These are phyloP conservation scores for Oidiodendron maius DNA, from an alignment of 495 filamentous ascomycete genomes.

Conservation along the genomic window DNA sequence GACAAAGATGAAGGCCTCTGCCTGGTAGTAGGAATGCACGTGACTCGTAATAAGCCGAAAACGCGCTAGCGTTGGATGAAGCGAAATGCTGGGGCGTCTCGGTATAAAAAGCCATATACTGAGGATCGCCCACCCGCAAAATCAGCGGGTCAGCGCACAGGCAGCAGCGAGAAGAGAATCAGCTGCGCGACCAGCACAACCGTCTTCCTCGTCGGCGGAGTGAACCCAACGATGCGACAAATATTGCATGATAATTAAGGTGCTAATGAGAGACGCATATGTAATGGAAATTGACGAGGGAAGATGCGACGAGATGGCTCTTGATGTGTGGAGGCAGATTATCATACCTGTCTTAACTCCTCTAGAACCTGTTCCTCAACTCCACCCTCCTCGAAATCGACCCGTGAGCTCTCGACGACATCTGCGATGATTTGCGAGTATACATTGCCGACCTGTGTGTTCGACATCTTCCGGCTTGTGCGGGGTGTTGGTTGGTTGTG, in stretches of 20 bases:
- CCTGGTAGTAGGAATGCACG: constrained; percentile 17
- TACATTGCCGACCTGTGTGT: constrained; percentile 57
- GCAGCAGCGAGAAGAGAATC: constrained; percentile 5
- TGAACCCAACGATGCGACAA: background rate
- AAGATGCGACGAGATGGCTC: constrained; percentile 1
- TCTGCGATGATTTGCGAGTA: constrained; percentile 90
- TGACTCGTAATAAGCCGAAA: constrained; percentile 20
- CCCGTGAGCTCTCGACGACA: constrained; percentile 78
- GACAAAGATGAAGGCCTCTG: background rate
- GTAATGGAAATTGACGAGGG: background rate
- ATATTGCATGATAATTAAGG: background rate
- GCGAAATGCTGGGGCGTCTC: constrained; percentile 22
- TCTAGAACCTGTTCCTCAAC: constrained; percentile 79
- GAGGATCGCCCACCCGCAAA: constrained; percentile 37
- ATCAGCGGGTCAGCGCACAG: constrained; percentile 9
- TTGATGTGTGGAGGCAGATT: background rate
- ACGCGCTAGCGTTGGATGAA: constrained; percentile 15
- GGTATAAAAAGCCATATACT: constrained; percentile 55
- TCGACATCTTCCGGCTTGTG: constrained; percentile 55
- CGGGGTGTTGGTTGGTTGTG: too few species aligned
- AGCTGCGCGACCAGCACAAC: background rate
- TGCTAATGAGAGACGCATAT: background rate
- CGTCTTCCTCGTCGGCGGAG: constrained; percentile 2
- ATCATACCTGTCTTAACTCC: constrained; percentile 76
- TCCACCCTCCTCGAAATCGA: constrained; percentile 95